A percentile compares a stretch with the other conserved stretches of the same genome.
These are phyloP conservation scores for Verticillium alfalfae DNA, from an alignment of 2,329 filamentous ascomycete species.

Conservation along the genomic window DNA sequence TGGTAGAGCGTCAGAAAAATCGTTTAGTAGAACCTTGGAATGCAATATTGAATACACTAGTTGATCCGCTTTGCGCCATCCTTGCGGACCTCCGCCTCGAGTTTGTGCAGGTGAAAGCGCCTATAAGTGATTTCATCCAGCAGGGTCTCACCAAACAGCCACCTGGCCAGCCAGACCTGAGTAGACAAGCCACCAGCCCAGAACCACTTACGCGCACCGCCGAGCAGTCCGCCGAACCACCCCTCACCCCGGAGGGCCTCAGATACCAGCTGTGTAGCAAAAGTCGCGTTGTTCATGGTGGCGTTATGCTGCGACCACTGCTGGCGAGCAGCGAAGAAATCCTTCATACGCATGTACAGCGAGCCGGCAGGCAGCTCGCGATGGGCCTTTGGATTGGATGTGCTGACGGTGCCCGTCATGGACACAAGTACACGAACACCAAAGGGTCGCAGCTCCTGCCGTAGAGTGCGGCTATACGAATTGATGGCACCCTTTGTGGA, in stretches of 20 bases:
- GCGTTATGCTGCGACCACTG: slow-evolving; percentile 41
- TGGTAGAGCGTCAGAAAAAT: slow-evolving; percentile 2
- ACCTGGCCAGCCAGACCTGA: slow-evolving; percentile 19
- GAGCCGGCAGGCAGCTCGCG: slow-evolving; percentile 37
- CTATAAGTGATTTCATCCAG: slow-evolving; percentile 21
- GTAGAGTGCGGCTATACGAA: slow-evolving; percentile 46
- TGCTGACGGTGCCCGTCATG: slow-evolving; percentile 48
- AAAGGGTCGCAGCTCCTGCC: slow-evolving; percentile 47
- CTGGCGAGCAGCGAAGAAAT: slow-evolving; percentile 39
- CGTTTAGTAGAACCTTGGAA: background rate
- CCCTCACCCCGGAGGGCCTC: slow-evolving; percentile 34
- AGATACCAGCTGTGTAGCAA: slow-evolving; percentile 34
- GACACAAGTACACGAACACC: slow-evolving; percentile 52
- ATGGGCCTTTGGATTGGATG: slow-evolving; percentile 32
- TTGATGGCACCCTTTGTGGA: slow-evolving; percentile 51
- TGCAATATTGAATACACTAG: background rate
- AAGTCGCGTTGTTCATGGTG: slow-evolving; percentile 37
- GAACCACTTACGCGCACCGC: slow-evolving; percentile 25
- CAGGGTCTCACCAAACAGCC: slow-evolving; percentile 20
- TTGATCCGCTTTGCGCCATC: background rate
- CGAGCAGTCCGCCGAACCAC: slow-evolving; percentile 24
- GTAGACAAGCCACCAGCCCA: slow-evolving; percentile 26
- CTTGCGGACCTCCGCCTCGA: background rate
- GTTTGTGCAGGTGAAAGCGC: slow-evolving; percentile 33
- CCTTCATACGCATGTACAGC: slow-evolving; percentile 38